Base-by-base conservation (phyloP, 2,329 filamentous ascomycete species). In the Pleomassaria siparia region DNA sequence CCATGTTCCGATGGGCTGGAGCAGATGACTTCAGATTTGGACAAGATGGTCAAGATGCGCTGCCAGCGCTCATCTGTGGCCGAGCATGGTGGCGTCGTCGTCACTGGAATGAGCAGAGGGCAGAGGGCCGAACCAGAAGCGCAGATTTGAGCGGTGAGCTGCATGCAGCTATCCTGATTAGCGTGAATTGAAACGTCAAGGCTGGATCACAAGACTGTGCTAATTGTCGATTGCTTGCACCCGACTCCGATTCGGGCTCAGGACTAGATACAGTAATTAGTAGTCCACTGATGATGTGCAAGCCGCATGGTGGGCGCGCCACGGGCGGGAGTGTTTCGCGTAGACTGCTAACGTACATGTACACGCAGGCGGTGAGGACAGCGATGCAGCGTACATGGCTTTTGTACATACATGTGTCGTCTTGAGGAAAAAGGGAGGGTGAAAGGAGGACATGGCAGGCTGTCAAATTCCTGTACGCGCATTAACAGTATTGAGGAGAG, bases 61-160 rank as follows among this genome's bases (percentile, higher is more conserved):
- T 37, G 35, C 35, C 35, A 22, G 35, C 20, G 35, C 35, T 22
- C 4, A 3, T 37, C 35, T 24, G 35, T 37, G 18, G n/a, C 20
- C 35, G 35, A 37, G 35, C 35, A 22, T 37, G 11, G 12, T 37
- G 18, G 39, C 6, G 39, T 18, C 45, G 30, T 51, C 41, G 30
- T 35, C 42, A 44, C 41, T 25, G 37, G 22, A 21, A n/a, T 18
- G 44, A 7, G 12, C 12, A 9, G 40, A 39, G 40, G 40, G 21
- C 30, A 43, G n/a, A n/a, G 28, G 18, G 18, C 26, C 30, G 29
- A 20, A 13, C 26, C 32, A 37, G 16, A 33, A 4, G 5, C 26
- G 22, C n/a, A n/a, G 26, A 24, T 3, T 10, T 22, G 20, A 37
- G 29, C 40, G 40, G 40, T 41, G 35, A 37, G 35, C 35, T 37